A percentile compares a stretch with the other conserved stretches of the same genome.
These are phyloP conservation scores for Amanita jacksonii DNA, from an alignment of 768 basidiomycete species.

Conservation along the genomic window DNA sequence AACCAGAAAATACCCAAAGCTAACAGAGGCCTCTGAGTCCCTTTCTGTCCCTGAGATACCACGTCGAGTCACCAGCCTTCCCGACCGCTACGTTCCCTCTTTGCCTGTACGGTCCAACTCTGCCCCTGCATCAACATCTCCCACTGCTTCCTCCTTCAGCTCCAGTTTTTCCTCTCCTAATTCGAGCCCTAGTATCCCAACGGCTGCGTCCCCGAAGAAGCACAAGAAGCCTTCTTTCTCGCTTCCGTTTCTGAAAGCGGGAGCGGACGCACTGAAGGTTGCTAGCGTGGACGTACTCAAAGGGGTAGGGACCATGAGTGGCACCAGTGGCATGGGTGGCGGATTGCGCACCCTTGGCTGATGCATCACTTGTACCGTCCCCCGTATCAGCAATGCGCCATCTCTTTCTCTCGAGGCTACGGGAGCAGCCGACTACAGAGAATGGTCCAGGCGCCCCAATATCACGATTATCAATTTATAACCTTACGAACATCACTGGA, in stretches of 20 bases:
- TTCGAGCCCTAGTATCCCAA: background rate
- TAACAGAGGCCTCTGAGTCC: background rate
- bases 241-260: conserved; percentile 21
- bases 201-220: background rate
- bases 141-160: background rate
- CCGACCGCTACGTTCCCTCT: background rate
- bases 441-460: no score
- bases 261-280: conserved; percentile 28
- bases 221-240: conserved; percentile 19
- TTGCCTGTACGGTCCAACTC: background rate
- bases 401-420: no score
- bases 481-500: no score
- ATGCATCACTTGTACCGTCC: no score
- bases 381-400: no score
- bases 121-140: background rate
- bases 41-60: background rate
- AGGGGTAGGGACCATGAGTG: conserved; percentile 30
- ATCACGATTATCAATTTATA: no score
- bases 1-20: background rate
- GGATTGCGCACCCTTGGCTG: background rate
- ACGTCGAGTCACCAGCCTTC: background rate
- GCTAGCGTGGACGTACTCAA: conserved; percentile 32
- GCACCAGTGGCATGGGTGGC: no score
- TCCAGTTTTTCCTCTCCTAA: background rate
- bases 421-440: no score